Evolutionary conservation across 352 stramenopile genomes (phyloP).

Genomic region (Phytophthora agathidicida): DNA sequence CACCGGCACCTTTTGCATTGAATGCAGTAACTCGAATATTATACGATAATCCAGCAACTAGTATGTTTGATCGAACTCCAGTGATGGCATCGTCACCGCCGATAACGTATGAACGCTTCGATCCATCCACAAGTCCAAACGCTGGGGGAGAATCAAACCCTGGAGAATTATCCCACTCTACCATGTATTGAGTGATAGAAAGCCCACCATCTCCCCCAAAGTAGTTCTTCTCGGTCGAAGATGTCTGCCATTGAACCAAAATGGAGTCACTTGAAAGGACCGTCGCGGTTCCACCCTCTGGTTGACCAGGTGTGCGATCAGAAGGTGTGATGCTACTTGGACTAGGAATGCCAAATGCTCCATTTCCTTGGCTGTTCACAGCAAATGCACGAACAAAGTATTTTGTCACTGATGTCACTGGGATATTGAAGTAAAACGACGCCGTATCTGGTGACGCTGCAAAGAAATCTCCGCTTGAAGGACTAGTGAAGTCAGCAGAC

Average conservation of each 20-base stretch:
- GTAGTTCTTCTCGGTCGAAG: conserved; percentile 78
- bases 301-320: conserved; percentile 78
- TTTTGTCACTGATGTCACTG: conserved; percentile 52
- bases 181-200: conserved; percentile 94
- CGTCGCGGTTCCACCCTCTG: conserved; percentile 60
- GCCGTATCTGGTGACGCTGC: conserved; percentile 40
- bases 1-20: conserved; percentile 76
- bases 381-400: conserved; percentile 93
- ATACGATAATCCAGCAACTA: conserved; percentile 84
- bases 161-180: conserved; percentile 94
- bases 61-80: conserved; percentile 82
- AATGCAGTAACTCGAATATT: conserved; percentile 80
- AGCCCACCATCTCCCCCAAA: conserved; percentile 93
- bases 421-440: conserved; percentile 94
- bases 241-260: conserved; percentile 90
- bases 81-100: conserved; percentile 94
- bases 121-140: conserved; percentile 62
- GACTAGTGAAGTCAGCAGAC: conserved; percentile 69
- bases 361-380: conserved; percentile 90
- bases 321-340: conserved; percentile 60
- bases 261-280: conserved; percentile 92
- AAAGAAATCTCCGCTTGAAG: conserved; percentile 33
- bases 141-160: conserved; percentile 91
- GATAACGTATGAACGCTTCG: conserved; percentile 81
- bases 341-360: conserved; percentile 47